Conservation (phyloP, 805 yeast genomes). For the Lipomyces chichibuensis region DNA sequence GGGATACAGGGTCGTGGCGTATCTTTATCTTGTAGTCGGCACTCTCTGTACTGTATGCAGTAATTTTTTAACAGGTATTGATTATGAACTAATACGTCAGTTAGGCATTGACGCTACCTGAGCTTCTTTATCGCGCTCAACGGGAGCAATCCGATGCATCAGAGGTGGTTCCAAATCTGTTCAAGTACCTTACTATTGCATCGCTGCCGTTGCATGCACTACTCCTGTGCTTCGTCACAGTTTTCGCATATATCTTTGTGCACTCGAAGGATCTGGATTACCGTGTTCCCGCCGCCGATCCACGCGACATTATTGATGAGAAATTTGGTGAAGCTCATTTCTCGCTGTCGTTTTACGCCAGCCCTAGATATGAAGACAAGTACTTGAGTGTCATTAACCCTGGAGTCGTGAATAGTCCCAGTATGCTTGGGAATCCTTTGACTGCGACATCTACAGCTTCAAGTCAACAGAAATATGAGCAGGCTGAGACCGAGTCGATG, state of each 20-base stretch:
- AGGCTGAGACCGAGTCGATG: not conserved
- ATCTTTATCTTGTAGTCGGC: slow-evolving; percentile 11
- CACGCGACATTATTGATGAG: slow-evolving; percentile 1
- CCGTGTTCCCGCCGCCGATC: not conserved
- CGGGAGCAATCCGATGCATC: no score
- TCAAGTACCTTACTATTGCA: slow-evolving; percentile 11
- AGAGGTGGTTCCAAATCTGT: slow-evolving; percentile 7
- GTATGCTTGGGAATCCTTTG: not conserved
- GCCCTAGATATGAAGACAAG: slow-evolving; percentile 32
- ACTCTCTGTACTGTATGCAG: slow-evolving; percentile 10
- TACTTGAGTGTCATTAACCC: slow-evolving; percentile 16
- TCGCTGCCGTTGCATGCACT: slow-evolving; percentile 17
- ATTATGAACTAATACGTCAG: not conserved
- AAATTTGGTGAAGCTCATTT: slow-evolving; percentile 10
- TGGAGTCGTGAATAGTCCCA: not conserved
- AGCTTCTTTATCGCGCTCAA: slow-evolving; percentile 13
- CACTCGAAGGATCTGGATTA: slow-evolving; percentile 6
- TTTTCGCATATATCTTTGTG: slow-evolving; percentile 13
- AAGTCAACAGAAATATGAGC: not conserved
- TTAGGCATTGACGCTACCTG: slow-evolving; percentile 18
- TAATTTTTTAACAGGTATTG: not conserved
- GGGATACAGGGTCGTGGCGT: slow-evolving; percentile 17
- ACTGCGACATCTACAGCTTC: not conserved
- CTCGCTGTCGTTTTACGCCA: slow-evolving; percentile 29
- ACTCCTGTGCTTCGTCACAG: slow-evolving; percentile 19